Evolutionary conservation across 345 rosid species (phyloP).

Genomic region (Pelargonium nanum): DNA sequence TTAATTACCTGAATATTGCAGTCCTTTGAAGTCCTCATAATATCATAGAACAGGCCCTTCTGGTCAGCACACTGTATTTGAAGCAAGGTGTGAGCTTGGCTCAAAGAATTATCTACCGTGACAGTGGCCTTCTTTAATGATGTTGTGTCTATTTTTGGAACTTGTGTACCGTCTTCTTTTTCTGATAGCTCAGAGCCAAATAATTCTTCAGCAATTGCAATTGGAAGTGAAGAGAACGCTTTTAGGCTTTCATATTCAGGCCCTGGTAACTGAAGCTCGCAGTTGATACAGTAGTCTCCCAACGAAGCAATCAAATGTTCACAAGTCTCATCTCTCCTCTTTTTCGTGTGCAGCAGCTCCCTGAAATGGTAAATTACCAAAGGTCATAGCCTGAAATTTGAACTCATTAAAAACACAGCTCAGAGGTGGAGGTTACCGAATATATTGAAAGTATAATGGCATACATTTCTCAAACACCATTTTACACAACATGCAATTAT

Average conservation of each 20-base stretch:
- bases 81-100: conserved; percentile 71
- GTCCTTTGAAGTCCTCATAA: conserved; percentile 74
- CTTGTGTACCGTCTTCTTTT: conserved; percentile 39
- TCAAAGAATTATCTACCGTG: conserved; percentile 58
- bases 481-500: too few species aligned
- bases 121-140: conserved; percentile 44
- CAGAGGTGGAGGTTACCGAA: too few species aligned
- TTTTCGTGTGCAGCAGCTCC: conserved; percentile 60
- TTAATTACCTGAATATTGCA: conserved; percentile 53
- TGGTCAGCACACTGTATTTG: conserved; percentile 61
- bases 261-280: conserved; percentile 64
- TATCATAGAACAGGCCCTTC: conserved; percentile 73
- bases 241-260: conserved; percentile 54
- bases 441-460: too few species aligned
- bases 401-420: too few species aligned
- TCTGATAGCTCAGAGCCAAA: conserved; percentile 38
- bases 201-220: conserved; percentile 44
- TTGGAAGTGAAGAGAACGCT: conserved; percentile 43
- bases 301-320: conserved; percentile 55
- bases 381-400: too few species aligned
- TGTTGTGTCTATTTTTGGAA: conserved; percentile 51
- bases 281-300: conserved; percentile 65
- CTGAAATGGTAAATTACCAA: conserved; percentile 30
- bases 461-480: too few species aligned
- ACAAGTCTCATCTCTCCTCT: conserved; percentile 43